Evolutionary conservation across 2,329 filamentous ascomycete genomes (phyloP).

Genomic region (Sclerotinia subarctica): DNA sequence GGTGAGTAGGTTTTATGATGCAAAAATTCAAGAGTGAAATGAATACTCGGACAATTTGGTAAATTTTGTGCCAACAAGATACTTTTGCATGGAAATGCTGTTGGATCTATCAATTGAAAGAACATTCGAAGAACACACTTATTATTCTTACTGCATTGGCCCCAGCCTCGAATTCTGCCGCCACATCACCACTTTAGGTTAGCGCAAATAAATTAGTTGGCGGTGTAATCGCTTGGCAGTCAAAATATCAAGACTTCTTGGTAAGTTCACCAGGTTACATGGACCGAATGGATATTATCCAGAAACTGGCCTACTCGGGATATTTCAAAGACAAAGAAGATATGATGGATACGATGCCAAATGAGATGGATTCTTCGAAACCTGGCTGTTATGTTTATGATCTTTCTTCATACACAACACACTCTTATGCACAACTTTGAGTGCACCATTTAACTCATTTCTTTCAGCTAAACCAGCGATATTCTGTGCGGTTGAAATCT

Average conservation of each 20-base stretch:
- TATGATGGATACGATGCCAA: not conserved
- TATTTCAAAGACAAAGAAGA: no score
- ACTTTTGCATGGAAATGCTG: not conserved
- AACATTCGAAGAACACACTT: not conserved
- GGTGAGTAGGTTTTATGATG: not conserved
- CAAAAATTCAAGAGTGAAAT: not conserved
- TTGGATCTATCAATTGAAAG: not conserved
- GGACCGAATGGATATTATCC: not conserved
- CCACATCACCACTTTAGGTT: not conserved
- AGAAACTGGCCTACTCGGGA: not conserved
- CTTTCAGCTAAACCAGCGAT: not conserved
- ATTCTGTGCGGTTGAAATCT: not conserved
- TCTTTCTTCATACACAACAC: not conserved
- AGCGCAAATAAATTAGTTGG: not conserved
- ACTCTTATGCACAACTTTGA: not conserved
- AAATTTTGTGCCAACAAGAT: not conserved
- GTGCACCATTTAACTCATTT: not conserved
- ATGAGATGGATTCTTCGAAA: not conserved
- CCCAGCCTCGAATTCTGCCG: constrained; percentile 14
- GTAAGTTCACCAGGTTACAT: no score
- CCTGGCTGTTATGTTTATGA: not conserved
- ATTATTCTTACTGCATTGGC: no score
- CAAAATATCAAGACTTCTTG: no score
- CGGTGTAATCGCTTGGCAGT: not conserved
- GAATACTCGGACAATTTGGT: not conserved